Base-by-base conservation (phyloP, 345 rosid species). In the Syzygium grande region DNA sequence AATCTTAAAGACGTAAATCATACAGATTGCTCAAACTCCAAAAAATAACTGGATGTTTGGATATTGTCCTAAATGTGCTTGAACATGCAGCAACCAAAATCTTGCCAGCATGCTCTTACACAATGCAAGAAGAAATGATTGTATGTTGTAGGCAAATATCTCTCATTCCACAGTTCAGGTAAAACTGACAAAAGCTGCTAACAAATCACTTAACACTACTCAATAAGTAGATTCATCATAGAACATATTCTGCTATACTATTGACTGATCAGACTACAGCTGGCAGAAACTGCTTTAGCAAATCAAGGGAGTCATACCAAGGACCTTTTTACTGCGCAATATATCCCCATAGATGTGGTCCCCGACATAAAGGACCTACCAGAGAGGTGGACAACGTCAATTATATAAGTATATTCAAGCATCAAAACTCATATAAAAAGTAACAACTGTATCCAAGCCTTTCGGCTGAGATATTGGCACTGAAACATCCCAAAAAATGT, bases 271-370 rank as follows among this genome's bases (percentile, higher is more conserved):
- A 86, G 79, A 65, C 83, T 9, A 59, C 38, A 5, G 49, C 38
- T 4, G 22, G 79, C 79, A 34, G 80, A 51, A 52, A 85, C 46
- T 46, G 27, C 46, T 79, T 63, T 19, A 43, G 68, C 41, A 46
- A 84, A 85, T 59, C 56, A 54, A 53, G 54, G 89, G 55, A 65
- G 84, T 84, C 85, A 86, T 96, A 98, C 99, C 99, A 84, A 98
- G 98, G 88, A 96, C 92, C 90, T 96, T 96, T 92, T 96, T 96
- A 95, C 99, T 96, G 89, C 98, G 99, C 90, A 96, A 89, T 86
- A 98, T 98, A 90, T 98, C 99, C 91, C 99, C 99, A 84, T 98
- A 98, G 88, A 98, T 96, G 91, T 98, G 99, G 91, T 98, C 99
- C 34, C 99, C 99, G 88, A 96, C 99, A 89, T 98, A 96, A 86